Evolutionary conservation across 2,329 filamentous ascomycete genomes (phyloP).

Genomic region (Diaporthe ilicicola): DNA sequence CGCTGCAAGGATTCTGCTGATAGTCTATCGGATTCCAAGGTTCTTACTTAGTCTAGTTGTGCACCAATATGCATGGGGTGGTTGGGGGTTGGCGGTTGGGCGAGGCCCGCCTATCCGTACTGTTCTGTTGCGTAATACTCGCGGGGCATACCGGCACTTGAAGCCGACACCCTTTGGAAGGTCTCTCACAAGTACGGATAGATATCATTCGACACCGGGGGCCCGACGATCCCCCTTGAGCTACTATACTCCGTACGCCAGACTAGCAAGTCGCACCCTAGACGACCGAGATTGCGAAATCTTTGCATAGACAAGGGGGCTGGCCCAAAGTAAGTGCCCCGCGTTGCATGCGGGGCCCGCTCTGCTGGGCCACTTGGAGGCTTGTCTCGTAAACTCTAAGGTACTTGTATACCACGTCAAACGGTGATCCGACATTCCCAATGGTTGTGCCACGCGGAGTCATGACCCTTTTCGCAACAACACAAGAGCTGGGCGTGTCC

Average conservation of each 20-base stretch:
- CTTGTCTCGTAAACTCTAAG: not conserved
- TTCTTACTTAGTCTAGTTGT: not conserved
- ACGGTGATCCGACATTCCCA: conserved; percentile 8
- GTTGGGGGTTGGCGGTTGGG: not conserved
- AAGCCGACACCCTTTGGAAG: not conserved
- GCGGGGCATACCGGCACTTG: not conserved
- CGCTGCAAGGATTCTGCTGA: not conserved
- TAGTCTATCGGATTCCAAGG: conserved; percentile 2
- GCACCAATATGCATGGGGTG: not conserved
- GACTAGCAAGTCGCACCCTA: not conserved
- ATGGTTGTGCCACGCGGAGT: not conserved
- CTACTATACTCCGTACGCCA: not conserved
- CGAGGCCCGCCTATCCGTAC: not conserved
- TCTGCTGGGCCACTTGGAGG: not conserved
- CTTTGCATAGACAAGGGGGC: not conserved
- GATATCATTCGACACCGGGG: not conserved
- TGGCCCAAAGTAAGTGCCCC: not conserved
- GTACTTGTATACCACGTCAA: not conserved
- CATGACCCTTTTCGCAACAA: not conserved
- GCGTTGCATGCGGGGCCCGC: not conserved
- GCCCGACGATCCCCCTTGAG: not conserved
- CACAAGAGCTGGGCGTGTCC: not conserved
- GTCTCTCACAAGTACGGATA: not conserved
- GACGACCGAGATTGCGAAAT: conserved; percentile 7
- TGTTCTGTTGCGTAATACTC: no score